Percentiles rank a stretch among this genome's conserved stretches.
Evolutionary conservation across 73 alveolate genomes (phyloP).

Genomic region (Paraurostyla sp.): DNA sequence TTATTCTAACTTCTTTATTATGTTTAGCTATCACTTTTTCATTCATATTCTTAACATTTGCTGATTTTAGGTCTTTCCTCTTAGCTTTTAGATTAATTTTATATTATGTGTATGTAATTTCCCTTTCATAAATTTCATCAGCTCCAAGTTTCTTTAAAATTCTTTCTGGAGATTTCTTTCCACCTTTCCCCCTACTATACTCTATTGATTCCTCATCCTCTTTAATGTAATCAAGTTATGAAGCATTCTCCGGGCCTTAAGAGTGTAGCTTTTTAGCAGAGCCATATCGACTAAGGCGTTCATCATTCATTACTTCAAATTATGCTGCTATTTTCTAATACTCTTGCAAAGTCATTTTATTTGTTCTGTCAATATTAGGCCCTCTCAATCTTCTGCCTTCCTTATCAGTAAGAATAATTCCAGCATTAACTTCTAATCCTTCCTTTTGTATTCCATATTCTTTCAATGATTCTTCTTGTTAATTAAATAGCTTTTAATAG

Average conservation of each 20-base stretch:
- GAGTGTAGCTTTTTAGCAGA: constrained; percentile 8
- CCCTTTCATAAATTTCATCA: constrained; percentile 38
- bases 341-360: constrained; percentile 35
- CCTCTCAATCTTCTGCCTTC: constrained; percentile 43
- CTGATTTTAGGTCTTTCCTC: constrained; percentile 39
- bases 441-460: constrained; percentile 36
- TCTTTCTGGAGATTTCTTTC: neutral
- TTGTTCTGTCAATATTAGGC: constrained; percentile 20
- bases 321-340: constrained; percentile 17
- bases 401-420: constrained; percentile 7
- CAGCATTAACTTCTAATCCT: neutral
- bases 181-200: no score
- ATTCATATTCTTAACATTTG: constrained; percentile 25
- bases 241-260: neutral
- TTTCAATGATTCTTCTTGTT: constrained; percentile 13
- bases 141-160: constrained; percentile 6
- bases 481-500: neutral
- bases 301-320: constrained; percentile 38
- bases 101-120: neutral
- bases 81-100: constrained; percentile 16
- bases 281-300: constrained; percentile 3
- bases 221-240: neutral
- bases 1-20: constrained; percentile 2
- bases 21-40: constrained; percentile 6
- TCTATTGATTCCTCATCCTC: constrained; percentile 13